These are phyloP conservation scores for Populus simonii DNA, from an alignment of 345 rosid species.

Conservation along the genomic window DNA sequence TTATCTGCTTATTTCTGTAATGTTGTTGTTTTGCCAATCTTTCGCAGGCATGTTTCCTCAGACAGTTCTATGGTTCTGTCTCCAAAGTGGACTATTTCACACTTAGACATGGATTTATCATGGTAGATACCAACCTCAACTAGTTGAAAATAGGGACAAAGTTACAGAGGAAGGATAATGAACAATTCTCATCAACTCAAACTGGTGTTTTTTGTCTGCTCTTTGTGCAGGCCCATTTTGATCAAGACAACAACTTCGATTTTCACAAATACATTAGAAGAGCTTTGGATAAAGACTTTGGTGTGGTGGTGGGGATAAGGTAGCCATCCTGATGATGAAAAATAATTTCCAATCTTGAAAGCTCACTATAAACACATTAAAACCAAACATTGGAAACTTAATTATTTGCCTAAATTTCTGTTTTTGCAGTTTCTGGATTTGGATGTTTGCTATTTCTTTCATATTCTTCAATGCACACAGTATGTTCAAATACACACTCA, in stretches of 20 bases:
- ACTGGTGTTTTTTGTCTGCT: not conserved
- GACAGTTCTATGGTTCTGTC: conserved; percentile 73
- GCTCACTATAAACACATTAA: not conserved
- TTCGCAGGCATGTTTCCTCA: conserved; percentile 51
- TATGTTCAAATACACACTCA: conserved; percentile 20
- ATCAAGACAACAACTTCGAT: conserved; percentile 51
- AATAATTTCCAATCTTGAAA: not conserved
- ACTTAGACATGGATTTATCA: conserved; percentile 73
- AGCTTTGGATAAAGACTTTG: conserved; percentile 69
- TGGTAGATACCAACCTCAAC: conserved; percentile 30
- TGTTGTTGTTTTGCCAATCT: not conserved
- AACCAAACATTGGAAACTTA: not conserved
- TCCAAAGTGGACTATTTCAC: conserved; percentile 69
- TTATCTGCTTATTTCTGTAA: not conserved
- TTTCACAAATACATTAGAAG: conserved; percentile 77
- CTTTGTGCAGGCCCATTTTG: conserved; percentile 68
- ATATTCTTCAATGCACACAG: conserved; percentile 72
- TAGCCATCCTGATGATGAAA: not conserved
- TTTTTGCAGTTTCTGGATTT: conserved; percentile 64
- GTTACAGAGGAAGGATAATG: not conserved
- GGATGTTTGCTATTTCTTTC: conserved; percentile 57
- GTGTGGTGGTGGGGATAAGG: conserved; percentile 65
- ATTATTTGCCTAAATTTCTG: conserved; percentile 3
- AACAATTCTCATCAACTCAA: not conserved
- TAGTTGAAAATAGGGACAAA: not conserved